Evolutionary conservation across 805 yeast genomes (phyloP).

Genomic region (Wickerhamomyces ciferrii): DNA sequence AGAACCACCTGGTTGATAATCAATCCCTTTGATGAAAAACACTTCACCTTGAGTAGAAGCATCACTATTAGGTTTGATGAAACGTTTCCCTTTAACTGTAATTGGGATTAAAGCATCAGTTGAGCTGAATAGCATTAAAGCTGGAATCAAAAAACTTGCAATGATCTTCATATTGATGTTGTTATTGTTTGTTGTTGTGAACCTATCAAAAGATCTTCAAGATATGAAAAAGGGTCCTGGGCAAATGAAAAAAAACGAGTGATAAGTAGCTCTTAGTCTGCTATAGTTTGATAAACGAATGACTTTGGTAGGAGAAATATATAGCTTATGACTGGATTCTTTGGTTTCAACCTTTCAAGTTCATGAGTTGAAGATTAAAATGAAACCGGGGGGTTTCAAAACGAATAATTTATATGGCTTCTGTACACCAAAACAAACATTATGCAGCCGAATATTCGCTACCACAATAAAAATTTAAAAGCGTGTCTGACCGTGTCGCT

Average conservation of each 20-base stretch:
- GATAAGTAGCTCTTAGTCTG: too few relatives aligned
- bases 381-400: too few relatives aligned
- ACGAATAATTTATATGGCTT: too few relatives aligned
- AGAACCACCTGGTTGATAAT: constrained; percentile 93
- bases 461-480: too few relatives aligned
- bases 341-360: too few relatives aligned
- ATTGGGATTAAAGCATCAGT: constrained; percentile 50
- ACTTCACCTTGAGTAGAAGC: constrained; percentile 46
- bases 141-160: not conserved
- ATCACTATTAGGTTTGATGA: constrained; percentile 48
- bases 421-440: not conserved
- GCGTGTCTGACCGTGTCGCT: too few relatives aligned
- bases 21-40: constrained; percentile 81
- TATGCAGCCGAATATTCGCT: constrained; percentile 7
- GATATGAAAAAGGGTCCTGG: too few relatives aligned
- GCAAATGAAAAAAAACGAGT: too few relatives aligned
- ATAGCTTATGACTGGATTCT: too few relatives aligned
- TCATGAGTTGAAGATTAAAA: too few relatives aligned
- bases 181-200: not conserved
- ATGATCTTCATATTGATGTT: not conserved
- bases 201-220: not conserved
- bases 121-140: not conserved
- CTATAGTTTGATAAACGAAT: not conserved
- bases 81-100: constrained; percentile 48
- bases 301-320: too few relatives aligned